phyloP scores from a whole-genome alignment of 164 flowering plant species.

The Nymphaea colorata region DNA sequence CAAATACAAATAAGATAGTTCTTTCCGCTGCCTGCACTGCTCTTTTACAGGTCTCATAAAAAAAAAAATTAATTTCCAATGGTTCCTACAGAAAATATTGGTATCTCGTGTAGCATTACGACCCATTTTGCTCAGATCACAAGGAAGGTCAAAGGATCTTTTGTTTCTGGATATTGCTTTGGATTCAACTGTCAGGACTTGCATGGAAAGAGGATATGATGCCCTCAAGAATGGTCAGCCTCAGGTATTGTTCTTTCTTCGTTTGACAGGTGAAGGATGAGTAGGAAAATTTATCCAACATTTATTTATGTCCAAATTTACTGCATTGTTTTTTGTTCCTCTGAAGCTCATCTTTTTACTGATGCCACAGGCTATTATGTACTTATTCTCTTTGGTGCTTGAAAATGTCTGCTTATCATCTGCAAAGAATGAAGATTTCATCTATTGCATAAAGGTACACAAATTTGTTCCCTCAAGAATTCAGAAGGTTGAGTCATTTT shows the following conservation, averaged over 20 bases:
- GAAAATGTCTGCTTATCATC: constrained; percentile 20
- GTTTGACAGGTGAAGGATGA: neutral
- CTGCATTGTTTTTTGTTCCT: too few species aligned
- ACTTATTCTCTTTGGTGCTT: constrained; percentile 17
- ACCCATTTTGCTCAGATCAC: constrained; percentile 13
- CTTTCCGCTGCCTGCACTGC: too few species aligned
- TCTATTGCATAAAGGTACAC: constrained; percentile 19
- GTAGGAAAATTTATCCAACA: too few species aligned
- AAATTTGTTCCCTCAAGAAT: too few species aligned
- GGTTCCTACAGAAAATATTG: constrained; percentile 14
- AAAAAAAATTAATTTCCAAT: too few species aligned
- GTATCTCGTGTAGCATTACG: constrained; percentile 18
- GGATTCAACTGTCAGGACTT: constrained; percentile 20
- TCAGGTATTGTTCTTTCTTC: constrained; percentile 7
- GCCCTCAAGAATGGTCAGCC: constrained; percentile 9
- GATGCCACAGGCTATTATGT: constrained; percentile 13
- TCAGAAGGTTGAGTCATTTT: too few species aligned
- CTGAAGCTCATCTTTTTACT: too few species aligned
- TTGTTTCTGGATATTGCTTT: constrained; percentile 22
- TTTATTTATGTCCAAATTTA: too few species aligned
- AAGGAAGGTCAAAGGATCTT: constrained; percentile 21
- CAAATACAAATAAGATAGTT: too few species aligned
- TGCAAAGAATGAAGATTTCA: constrained; percentile 20
- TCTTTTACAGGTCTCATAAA: too few species aligned
- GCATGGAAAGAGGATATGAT: constrained; percentile 18